Evolutionary conservation across 306 rosid species (phyloP), one percentile per base, ranked within the genome.

Genomic region (Leucaena leucocephala): DNA sequence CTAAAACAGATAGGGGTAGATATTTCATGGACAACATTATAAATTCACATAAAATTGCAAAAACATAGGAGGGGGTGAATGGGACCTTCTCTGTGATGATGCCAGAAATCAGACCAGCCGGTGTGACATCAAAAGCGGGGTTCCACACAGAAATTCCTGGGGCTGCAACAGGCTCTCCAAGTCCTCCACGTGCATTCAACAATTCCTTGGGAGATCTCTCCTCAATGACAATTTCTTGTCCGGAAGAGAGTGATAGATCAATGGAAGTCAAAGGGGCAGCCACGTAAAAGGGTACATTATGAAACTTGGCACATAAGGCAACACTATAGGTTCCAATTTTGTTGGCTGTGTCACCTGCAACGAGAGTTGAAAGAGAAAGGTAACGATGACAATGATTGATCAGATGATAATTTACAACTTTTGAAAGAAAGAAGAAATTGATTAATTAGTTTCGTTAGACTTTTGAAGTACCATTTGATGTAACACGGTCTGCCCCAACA

Each of bases 281-380:
- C 82, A 96, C 98, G 71, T 86, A 89, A 74, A 96, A 96, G 36
- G 98, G 98, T 48, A 96, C 83, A 73, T 87, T 86, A 45, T 96
- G 99, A 81, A 89, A 80, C 86, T 80, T 91, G 57, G 99, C 99
- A 27, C 82, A 82, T 64, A 96, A 81, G 67, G 99, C 97, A 84
- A 96, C 92, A 49, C 93, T 96, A 77, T 96, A 93, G 15, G 99
- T 96, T 79, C 99, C 98, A 68, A 96, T 96, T 90, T 96, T 96
- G 89, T 96, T 93, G 42, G 98, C 99, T 3, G 99, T 96, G 77
- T 96, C 99, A 55, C 99, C 99, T 96, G 92, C 70, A 84, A 76
- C 58, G 35, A 54, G 73, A 75, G 67, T 61, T 59, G 76, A 49
- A 76, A 68, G 79, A 65, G n/a, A 57, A 36, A 0, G 19, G 17